phyloP scores from a whole-genome alignment of 2,329 filamentous ascomycete species.

The Myrmaecium sp. region DNA sequence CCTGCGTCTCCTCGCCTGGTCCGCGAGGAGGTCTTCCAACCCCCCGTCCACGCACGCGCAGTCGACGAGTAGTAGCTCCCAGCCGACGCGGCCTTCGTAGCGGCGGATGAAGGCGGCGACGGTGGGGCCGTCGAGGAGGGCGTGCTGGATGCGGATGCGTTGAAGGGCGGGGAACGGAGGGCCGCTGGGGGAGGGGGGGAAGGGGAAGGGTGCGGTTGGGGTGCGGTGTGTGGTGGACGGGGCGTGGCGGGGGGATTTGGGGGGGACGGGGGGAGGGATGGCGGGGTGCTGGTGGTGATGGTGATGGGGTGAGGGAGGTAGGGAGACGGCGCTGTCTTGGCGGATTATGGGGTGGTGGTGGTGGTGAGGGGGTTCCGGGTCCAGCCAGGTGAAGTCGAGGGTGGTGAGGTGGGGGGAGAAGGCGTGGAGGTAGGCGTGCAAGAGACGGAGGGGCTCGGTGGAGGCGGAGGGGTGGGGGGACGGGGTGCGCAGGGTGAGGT shows the following conservation, averaged over 20 bases:
- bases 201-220: constrained; percentile 22
- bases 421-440: constrained; percentile 62
- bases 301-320: too few species aligned
- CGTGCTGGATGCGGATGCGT: constrained; percentile 55
- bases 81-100: too few species aligned
- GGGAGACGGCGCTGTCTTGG: too few species aligned
- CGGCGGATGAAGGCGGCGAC: constrained; percentile 49
- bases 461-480: constrained; percentile 45
- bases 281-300: constrained; percentile 65
- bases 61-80: too few species aligned
- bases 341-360: constrained; percentile 23
- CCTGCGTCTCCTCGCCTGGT: too few species aligned
- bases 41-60: too few species aligned
- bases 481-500: constrained; percentile 56
- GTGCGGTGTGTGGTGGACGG: constrained; percentile 47
- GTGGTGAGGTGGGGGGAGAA: constrained; percentile 51
- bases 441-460: constrained; percentile 45
- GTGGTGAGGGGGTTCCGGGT: constrained; percentile 50
- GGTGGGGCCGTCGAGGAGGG: constrained; percentile 52
- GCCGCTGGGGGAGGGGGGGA: constrained; percentile 22
- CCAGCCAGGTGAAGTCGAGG: constrained; percentile 63
- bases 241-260: constrained; percentile 63
- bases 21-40: too few species aligned
- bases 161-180: constrained; percentile 49
- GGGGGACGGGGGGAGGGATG: constrained; percentile 45